Evolutionary conservation across 257 asterid species (phyloP).

Genomic region (Solanum piurae): DNA sequence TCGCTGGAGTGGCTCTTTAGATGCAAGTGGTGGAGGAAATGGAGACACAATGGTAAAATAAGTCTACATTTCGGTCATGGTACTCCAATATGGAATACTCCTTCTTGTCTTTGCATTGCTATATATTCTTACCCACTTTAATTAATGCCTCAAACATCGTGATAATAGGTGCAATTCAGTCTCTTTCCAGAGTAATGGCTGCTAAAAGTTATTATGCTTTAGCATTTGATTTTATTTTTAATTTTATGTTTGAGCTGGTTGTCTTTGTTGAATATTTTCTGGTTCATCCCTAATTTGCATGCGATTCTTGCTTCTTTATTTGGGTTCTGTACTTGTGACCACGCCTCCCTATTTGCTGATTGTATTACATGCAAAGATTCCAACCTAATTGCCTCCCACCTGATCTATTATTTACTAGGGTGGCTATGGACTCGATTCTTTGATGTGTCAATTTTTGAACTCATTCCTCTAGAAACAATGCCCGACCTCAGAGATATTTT

Average conservation of each 20-base stretch:
- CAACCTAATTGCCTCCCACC: background rate
- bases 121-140: background rate
- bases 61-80: constrained; percentile 3
- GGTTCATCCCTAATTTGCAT: background rate
- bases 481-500: background rate
- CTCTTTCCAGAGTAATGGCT: background rate
- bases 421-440: background rate
- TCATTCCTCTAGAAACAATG: background rate
- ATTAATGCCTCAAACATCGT: background rate
- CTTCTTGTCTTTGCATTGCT: background rate
- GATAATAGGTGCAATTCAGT: background rate
- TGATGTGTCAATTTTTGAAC: background rate
- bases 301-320: background rate
- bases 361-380: background rate
- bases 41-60: constrained; percentile 82
- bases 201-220: background rate
- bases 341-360: background rate
- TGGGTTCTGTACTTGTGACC: background rate
- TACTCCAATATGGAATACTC: constrained; percentile 1
- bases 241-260: background rate
- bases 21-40: constrained; percentile 99
- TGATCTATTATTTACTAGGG: background rate
- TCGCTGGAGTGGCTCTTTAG: constrained; percentile 85
- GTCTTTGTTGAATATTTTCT: background rate
- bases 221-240: background rate